Base-by-base conservation (phyloP, 345 rosid species). In the Durio zibethinus region DNA sequence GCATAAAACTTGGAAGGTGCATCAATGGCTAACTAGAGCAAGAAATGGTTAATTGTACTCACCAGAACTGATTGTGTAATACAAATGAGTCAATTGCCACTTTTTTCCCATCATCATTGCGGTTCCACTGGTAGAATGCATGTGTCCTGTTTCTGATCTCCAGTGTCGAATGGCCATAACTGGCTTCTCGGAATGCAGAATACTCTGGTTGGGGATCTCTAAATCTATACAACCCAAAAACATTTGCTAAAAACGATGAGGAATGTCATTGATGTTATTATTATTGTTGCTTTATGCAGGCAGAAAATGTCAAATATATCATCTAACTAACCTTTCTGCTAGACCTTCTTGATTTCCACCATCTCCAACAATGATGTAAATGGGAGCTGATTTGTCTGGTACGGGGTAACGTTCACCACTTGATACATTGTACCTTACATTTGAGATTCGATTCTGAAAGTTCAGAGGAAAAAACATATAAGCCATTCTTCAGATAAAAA, bases 311-410 rank as follows among this genome's bases (percentile, higher is more conserved):
- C 10, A 27, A 72, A n/a, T 74, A 64, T 31, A 54, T 3, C 71
- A 56, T 73, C 77, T 33, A 43, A 40, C 87, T 88, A 71, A 92
- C 98, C 83, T 86, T 84, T 76, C 85, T 8, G 97, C 94, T 59
- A 94, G 90, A 80, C 97, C 97, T 87, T 89, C 97, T 85, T 89
- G 94, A 82, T 95, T 95, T 80, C 99, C 99, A 33, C 99, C 98
- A 75, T 95, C 98, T 75, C 99, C 97, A 67, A 94, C 94, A 9
- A 94, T 96, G 18, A 92, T 85, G 85, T 96, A 92, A 73, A 96
- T 86, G 1, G 99, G 98, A 63, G 97, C 97, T 45, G 90, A 93
- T 77, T 94, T 82, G 79, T 96, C 94, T 10, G 91, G 84, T 70
- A 87, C 68, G 1, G 98, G 98, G 79, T 63, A 89, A 56, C 83